Evolutionary conservation across 2,329 filamentous ascomycete species (phyloP).

Genomic region (Aspergillus pseudoterreus): DNA sequence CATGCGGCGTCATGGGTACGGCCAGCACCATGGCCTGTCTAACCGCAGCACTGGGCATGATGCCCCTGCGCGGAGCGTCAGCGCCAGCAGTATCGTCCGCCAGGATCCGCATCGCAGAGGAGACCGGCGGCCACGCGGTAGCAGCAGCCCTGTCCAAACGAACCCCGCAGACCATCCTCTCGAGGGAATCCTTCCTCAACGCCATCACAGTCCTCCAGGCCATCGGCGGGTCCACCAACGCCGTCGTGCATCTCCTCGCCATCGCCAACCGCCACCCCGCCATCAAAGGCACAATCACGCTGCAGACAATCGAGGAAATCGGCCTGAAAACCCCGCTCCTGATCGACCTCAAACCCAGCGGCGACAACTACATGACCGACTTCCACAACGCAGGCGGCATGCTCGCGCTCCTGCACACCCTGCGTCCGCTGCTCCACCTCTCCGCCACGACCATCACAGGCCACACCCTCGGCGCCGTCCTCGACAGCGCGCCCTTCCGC

Average conservation of each 20-base stretch:
- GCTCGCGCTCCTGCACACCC: slow-evolving; percentile 45
- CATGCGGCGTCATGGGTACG: slow-evolving; percentile 58
- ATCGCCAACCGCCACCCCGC: slow-evolving; percentile 52
- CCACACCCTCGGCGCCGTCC: slow-evolving; percentile 45
- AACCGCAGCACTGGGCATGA: slow-evolving; percentile 50
- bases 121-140: slow-evolving; percentile 51
- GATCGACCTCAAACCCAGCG: slow-evolving; percentile 52
- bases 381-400: slow-evolving; percentile 54
- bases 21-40: slow-evolving; percentile 57
- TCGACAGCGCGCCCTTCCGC: slow-evolving; percentile 43
- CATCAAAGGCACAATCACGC: slow-evolving; percentile 42
- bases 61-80: slow-evolving; percentile 51
- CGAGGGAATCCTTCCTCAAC: slow-evolving; percentile 49
- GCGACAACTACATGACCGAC: slow-evolving; percentile 54
- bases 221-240: slow-evolving; percentile 56
- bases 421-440: slow-evolving; percentile 46
- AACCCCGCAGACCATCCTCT: slow-evolving; percentile 44
- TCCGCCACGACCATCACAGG: slow-evolving; percentile 46
- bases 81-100: slow-evolving; percentile 53
- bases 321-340: slow-evolving; percentile 46
- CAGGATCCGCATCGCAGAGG: slow-evolving; percentile 51
- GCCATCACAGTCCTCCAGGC: slow-evolving; percentile 53
- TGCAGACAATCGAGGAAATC: slow-evolving; percentile 48
- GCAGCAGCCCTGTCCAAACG: slow-evolving; percentile 35
- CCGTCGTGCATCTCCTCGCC: slow-evolving; percentile 53